Percentiles rank a stretch among this genome's conserved stretches.
These are phyloP conservation scores for Aspergillaceae sp. DNA, from an alignment of 2,329 filamentous ascomycete species.

Conservation along the genomic window DNA sequence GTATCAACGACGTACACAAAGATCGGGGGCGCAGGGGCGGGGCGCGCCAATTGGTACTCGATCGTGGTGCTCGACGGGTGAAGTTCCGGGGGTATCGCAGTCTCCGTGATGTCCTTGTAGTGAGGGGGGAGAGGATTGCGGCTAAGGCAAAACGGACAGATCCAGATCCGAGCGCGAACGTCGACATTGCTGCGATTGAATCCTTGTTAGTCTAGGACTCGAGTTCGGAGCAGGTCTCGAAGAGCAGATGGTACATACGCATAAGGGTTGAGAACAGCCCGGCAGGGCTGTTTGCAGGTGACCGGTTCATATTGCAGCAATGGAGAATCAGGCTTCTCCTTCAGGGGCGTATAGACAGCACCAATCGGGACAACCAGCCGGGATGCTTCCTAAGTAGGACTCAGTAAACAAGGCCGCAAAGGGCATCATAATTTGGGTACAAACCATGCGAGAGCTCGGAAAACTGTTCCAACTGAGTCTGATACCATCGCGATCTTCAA, in stretches of 20 bases:
- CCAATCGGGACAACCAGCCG: constrained; percentile 92
- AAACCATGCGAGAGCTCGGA: constrained; percentile 91
- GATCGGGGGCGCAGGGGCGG: constrained; percentile 57
- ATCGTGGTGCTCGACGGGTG: constrained; percentile 58
- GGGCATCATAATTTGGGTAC: constrained; percentile 18
- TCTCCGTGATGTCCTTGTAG: constrained; percentile 61
- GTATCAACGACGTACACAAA: constrained; percentile 62
- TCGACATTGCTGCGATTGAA: constrained; percentile 49
- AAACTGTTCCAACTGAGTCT: constrained; percentile 98
- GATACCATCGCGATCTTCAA: constrained; percentile 93
- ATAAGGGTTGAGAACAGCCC: constrained; percentile 92
- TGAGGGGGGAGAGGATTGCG: constrained; percentile 57
- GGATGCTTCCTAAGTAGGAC: constrained; percentile 66
- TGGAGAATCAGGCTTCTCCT: constrained; percentile 82
- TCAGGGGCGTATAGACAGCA: constrained; percentile 88
- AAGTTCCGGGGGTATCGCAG: constrained; percentile 57
- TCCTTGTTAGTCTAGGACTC: constrained; percentile 15
- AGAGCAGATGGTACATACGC: constrained; percentile 52
- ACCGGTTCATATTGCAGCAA: constrained; percentile 93
- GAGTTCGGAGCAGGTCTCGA: constrained; percentile 1
- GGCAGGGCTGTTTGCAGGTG: constrained; percentile 90
- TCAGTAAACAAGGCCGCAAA: constrained; percentile 17
- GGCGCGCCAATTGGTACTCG: constrained; percentile 55
- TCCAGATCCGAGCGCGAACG: constrained; percentile 58
- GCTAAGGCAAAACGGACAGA: constrained; percentile 60